Evolutionary conservation across 2,329 filamentous ascomycete species (phyloP).

Genomic region (Penicillium sp.): DNA sequence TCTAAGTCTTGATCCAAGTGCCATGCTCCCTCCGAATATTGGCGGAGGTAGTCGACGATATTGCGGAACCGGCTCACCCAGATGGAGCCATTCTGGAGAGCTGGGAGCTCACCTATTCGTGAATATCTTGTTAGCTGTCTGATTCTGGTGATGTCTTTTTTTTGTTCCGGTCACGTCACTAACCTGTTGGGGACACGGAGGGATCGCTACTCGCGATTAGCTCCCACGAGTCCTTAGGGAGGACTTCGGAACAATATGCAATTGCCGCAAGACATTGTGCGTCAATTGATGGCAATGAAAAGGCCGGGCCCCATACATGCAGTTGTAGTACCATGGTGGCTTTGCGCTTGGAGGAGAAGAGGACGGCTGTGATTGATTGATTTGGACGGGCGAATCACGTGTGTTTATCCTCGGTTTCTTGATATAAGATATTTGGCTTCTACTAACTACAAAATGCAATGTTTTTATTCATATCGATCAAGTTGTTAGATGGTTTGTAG

Average conservation of each 20-base stretch:
- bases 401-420: slow-evolving; percentile 11
- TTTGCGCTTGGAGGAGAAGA: slow-evolving; percentile 20
- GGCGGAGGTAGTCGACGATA: slow-evolving; percentile 52
- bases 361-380: slow-evolving; percentile 14
- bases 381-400: slow-evolving; percentile 24
- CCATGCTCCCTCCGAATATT: slow-evolving; percentile 49
- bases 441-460: not conserved
- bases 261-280: slow-evolving; percentile 83
- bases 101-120: slow-evolving; percentile 54
- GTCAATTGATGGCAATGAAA: slow-evolving; percentile 85
- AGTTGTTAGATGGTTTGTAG: not conserved
- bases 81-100: slow-evolving; percentile 54
- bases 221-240: slow-evolving; percentile 62
- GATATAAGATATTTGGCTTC: not conserved
- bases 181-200: slow-evolving; percentile 68
- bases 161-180: slow-evolving; percentile 35
- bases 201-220: slow-evolving; percentile 72
- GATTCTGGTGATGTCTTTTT: not conserved
- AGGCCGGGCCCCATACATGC: slow-evolving; percentile 87
- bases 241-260: slow-evolving; percentile 66
- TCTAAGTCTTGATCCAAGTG: slow-evolving; percentile 47
- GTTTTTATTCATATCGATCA: not conserved
- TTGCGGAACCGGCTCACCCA: slow-evolving; percentile 56
- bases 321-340: slow-evolving; percentile 63
- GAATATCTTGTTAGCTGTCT: not conserved